phyloP scores from a whole-genome alignment of 2,329 filamentous ascomycete genomes.

The Elsinoe fawcettii region DNA sequence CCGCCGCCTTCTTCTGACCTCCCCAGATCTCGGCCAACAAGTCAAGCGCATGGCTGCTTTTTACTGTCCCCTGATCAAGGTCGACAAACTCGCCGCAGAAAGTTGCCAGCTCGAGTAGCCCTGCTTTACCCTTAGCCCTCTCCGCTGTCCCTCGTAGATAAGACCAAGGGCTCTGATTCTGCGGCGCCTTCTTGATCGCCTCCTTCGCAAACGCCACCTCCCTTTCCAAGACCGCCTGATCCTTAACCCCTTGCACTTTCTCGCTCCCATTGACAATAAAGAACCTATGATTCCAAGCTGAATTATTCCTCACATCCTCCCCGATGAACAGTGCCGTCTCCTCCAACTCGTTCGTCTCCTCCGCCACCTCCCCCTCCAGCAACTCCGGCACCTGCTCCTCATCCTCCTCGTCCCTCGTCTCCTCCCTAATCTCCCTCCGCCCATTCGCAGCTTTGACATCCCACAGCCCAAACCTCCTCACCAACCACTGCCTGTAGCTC shows the following conservation, averaged over 20 bases:
- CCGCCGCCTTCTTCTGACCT: slow-evolving; percentile 44
- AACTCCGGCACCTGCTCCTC: slow-evolving; percentile 13
- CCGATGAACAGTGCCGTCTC: slow-evolving; percentile 66
- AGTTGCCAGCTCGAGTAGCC: slow-evolving; percentile 42
- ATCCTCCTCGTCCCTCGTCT: slow-evolving; percentile 18
- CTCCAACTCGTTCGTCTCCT: slow-evolving; percentile 47
- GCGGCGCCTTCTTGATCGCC: slow-evolving; percentile 70
- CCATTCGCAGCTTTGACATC: slow-evolving; percentile 24
- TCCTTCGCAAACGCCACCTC: slow-evolving; percentile 63
- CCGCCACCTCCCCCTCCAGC: slow-evolving; percentile 15
- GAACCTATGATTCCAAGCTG: slow-evolving; percentile 94
- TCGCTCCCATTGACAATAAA: slow-evolving; percentile 71
- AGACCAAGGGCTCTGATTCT: slow-evolving; percentile 93
- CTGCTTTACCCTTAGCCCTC: slow-evolving; percentile 44
- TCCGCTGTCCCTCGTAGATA: slow-evolving; percentile 72
- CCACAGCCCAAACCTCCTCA: slow-evolving; percentile 56
- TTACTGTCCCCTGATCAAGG: slow-evolving; percentile 45
- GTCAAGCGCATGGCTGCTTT: slow-evolving; percentile 59
- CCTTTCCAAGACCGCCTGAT: slow-evolving; percentile 55
- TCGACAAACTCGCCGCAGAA: slow-evolving; percentile 50
- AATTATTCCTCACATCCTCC: slow-evolving; percentile 87
- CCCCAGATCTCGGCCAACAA: slow-evolving; percentile 61
- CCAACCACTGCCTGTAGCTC: slow-evolving; percentile 79
- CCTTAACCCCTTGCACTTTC: slow-evolving; percentile 31
- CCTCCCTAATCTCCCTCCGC: slow-evolving; percentile 1